Evolutionary conservation across 2,329 filamentous ascomycete species (phyloP), one percentile per base, ranked within the genome.

Genomic region (Bipolaris victoriae): DNA sequence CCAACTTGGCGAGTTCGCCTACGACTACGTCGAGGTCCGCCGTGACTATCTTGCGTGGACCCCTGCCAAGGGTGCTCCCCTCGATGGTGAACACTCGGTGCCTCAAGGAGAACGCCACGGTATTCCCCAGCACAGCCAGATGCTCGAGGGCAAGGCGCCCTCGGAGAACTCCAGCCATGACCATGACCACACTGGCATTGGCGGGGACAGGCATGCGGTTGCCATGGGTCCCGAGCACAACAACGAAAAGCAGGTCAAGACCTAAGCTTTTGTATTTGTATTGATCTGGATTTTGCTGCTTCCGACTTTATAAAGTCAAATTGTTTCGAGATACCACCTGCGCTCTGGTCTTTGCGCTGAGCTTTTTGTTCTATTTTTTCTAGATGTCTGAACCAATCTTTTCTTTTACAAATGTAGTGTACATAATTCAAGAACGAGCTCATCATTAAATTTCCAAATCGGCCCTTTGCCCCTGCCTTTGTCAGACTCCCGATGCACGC

Each of bases 41-140:
- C 87, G 91, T 70, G 91, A 95, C 78, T 95, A 93, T 82, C 86
- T 95, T 37, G 91, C 91, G 57, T 95, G 91, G 91, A 93, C 90
- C 29, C 91, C 91, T 1, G 87, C 89, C 33, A 88, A 88, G 71
- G 82, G 81, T 60, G 86, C 90, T 65, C 88, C 86, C 24, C 81
- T 83, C 48, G 77, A 82, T 56, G 80, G 84, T 61, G 85, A 87
- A 59, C 82, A 84, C 69, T 79, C 83, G 31, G 79, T 89, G 51
- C 88, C 90, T 15, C 86, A 90, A 71, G 81, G 82, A 41, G 81
- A 87, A 29, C 82, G 86, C 54, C 89, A 92, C 74, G 90, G 89
- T 58, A 90, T 91, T 65, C 81, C 82, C 58, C 84, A 88, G 73
- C 90, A 92, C 75, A 85, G 84, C 71, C 81, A 88, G 67, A 85